A percentile compares a stretch with the other conserved stretches of the same genome.
These are phyloP conservation scores for Ajuga chamaepitys DNA, from an alignment of 257 asterid species.

Conservation along the genomic window DNA sequence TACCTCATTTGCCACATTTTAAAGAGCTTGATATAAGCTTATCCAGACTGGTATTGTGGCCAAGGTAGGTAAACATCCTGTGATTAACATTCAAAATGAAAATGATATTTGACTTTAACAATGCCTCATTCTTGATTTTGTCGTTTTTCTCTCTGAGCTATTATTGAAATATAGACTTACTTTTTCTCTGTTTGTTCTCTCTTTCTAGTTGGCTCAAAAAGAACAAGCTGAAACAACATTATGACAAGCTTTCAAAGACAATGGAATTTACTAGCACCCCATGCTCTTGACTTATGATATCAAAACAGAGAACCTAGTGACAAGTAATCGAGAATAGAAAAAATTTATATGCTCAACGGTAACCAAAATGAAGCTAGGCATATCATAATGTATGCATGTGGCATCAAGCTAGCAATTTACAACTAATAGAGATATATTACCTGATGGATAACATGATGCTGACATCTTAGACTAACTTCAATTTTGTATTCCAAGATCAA, in stretches of 20 bases:
- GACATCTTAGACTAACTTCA: neutral
- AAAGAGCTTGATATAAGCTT: too few species aligned
- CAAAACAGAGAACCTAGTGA: neutral
- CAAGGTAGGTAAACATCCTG: too few species aligned
- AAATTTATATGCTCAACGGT: neutral
- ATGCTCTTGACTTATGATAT: neutral
- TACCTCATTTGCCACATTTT: too few species aligned
- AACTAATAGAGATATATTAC: neutral
- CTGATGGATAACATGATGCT: neutral
- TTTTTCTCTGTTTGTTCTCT: too few species aligned
- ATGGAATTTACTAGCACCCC: neutral
- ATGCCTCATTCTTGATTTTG: too few species aligned
- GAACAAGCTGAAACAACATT: neutral
- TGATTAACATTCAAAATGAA: too few species aligned
- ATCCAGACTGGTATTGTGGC: too few species aligned
- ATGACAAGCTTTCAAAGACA: neutral
- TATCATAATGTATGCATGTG: neutral
- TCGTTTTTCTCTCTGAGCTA: too few species aligned
- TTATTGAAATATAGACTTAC: too few species aligned
- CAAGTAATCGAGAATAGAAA: neutral
- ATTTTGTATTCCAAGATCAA: neutral
- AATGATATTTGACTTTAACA: too few species aligned
- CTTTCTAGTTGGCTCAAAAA: too few species aligned
- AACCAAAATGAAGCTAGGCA: neutral
- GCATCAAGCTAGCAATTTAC: neutral